Conservation (phyloP, 208 protist species). For the Wallacemonas sp. region DNA sequence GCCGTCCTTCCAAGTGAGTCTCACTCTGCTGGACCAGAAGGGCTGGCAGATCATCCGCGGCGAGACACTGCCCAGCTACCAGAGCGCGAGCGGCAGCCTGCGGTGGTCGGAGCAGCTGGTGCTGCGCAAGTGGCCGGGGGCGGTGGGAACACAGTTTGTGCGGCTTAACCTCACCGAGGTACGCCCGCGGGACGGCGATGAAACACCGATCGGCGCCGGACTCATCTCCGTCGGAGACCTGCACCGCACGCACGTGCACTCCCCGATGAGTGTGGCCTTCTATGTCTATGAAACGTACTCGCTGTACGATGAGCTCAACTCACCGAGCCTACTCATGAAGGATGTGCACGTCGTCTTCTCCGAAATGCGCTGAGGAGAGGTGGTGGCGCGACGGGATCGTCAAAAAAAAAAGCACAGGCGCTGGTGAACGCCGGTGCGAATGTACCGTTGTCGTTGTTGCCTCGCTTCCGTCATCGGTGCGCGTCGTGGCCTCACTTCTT, state of each 20-base stretch:
- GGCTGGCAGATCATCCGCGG: constrained; percentile 81
- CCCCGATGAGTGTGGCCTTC: constrained; percentile 76
- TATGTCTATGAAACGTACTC: constrained; percentile 92
- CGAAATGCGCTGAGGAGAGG: constrained; percentile 54
- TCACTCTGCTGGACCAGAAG: constrained; percentile 81
- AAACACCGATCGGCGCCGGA: constrained; percentile 81
- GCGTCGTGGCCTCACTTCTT: too few relatives aligned
- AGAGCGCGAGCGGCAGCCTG: constrained; percentile 82
- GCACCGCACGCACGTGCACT: constrained; percentile 51
- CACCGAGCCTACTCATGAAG: constrained; percentile 82
- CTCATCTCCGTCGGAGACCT: constrained; percentile 78
- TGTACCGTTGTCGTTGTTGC: too few relatives aligned
- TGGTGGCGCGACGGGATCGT: too few relatives aligned
- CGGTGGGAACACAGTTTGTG: constrained; percentile 73
- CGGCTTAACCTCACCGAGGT: constrained; percentile 90
- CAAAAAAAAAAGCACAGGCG: too few relatives aligned
- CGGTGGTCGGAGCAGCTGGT: constrained; percentile 82
- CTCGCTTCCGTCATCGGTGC: too few relatives aligned
- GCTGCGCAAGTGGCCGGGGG: constrained; percentile 85
- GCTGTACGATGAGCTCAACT: constrained; percentile 82
- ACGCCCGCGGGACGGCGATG: constrained; percentile 71
- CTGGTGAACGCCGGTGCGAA: too few relatives aligned
- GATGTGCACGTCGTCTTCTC: constrained; percentile 80
- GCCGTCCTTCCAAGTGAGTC: constrained; percentile 80
- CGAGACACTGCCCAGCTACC: constrained; percentile 82